A percentile compares a stretch with the other conserved stretches of the same genome.
Evolutionary conservation across 176 grass and related monocot species (phyloP).

Genomic region (Tillandsia fasciculata): DNA sequence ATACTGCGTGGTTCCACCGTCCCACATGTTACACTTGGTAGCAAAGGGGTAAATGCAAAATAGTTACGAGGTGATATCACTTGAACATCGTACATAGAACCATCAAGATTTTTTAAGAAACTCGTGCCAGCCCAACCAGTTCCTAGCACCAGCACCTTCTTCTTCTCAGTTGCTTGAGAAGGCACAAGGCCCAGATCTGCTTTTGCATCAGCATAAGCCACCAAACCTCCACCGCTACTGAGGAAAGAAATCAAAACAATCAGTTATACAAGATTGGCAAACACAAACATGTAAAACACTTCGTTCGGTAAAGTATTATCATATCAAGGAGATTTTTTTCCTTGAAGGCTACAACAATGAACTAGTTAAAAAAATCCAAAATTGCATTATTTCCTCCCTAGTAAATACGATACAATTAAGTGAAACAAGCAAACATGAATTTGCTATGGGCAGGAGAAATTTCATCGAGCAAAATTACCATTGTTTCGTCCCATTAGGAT

Average conservation of each 20-base stretch:
- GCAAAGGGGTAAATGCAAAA: constrained; percentile 79
- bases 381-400: no score
- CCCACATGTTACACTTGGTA: constrained; percentile 87
- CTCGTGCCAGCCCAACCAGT: constrained; percentile 90
- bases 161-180: constrained; percentile 31
- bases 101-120: constrained; percentile 76
- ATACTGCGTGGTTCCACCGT: constrained; percentile 91
- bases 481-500: no score
- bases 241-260: constrained; percentile 17
- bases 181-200: constrained; percentile 28
- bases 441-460: no score
- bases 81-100: constrained; percentile 71
- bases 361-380: no score
- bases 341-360: no score
- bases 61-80: constrained; percentile 92
- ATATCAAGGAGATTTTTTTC: background rate
- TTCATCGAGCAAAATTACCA: no score
- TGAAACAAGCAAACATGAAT: no score
- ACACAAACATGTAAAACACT: background rate
- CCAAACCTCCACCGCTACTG: constrained; percentile 63
- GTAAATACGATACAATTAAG: no score
- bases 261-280: background rate
- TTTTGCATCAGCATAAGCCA: constrained; percentile 67
- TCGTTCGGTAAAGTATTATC: background rate
- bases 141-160: constrained; percentile 80